Evolutionary conservation across 2,329 filamentous ascomycete genomes (phyloP).

Genomic region (Diaporthe amygdali): DNA sequence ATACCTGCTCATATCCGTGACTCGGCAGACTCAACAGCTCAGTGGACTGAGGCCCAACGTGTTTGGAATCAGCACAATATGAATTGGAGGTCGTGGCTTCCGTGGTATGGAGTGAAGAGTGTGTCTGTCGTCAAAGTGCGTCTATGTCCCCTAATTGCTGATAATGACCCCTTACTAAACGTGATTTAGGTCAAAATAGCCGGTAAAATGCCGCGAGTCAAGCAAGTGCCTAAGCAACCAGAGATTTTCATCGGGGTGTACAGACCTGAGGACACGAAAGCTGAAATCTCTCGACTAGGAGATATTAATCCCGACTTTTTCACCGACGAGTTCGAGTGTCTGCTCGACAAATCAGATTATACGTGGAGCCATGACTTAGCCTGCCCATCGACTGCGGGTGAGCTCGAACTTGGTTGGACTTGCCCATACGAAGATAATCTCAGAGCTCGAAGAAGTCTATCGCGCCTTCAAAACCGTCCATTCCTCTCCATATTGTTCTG

Average conservation of each 20-base stretch:
- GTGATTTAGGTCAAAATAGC: neutral
- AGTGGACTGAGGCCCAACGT: neutral
- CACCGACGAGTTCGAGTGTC: neutral
- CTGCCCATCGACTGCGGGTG: no score
- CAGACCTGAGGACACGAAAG: neutral
- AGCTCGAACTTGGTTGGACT: neutral
- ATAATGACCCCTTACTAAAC: neutral
- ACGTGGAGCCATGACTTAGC: neutral
- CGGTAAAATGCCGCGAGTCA: neutral
- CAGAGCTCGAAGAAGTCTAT: neutral
- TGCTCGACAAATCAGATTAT: neutral
- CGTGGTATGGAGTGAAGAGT: neutral
- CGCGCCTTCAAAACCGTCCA: neutral
- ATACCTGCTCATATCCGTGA: neutral
- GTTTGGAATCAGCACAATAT: neutral
- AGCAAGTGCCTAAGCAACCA: neutral
- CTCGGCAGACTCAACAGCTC: neutral
- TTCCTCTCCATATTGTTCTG: neutral
- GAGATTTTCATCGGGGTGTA: neutral
- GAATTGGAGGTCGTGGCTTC: neutral
- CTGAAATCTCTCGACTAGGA: neutral
- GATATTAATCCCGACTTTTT: no score
- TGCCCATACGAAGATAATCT: neutral
- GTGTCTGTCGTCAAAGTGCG: neutral
- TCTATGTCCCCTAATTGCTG: neutral